Conservation (phyloP, 352 stramenopile genomes). For the Pythium aquatile region DNA sequence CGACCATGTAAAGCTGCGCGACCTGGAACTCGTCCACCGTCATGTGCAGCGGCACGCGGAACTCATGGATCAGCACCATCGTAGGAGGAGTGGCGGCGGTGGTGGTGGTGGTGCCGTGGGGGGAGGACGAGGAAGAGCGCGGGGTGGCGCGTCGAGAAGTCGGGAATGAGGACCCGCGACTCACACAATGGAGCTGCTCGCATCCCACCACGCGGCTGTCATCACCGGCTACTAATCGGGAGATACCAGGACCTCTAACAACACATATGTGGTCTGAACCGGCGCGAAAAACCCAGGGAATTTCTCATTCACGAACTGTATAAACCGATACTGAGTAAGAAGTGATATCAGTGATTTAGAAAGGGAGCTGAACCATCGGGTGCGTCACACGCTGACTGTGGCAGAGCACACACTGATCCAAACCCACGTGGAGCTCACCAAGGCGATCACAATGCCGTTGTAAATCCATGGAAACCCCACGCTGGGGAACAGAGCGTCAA, state of each 20-base stretch:
- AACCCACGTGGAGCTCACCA: too few species aligned
- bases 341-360: too few species aligned
- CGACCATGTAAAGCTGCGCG: constrained; percentile 86
- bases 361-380: too few species aligned
- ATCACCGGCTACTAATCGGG: constrained; percentile 12
- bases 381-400: too few species aligned
- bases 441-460: too few species aligned
- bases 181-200: neutral
- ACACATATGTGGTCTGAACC: neutral
- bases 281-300: neutral
- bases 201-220: constrained; percentile 2
- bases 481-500: too few species aligned
- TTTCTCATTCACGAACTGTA: too few species aligned
- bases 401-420: too few species aligned
- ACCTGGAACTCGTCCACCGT: constrained; percentile 84
- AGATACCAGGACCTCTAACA: neutral
- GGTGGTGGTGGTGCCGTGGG: neutral
- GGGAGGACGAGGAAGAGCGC: constrained; percentile 9
- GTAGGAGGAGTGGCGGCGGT: neutral
- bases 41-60: constrained; percentile 86
- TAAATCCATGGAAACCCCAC: too few species aligned
- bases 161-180: neutral
- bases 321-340: too few species aligned
- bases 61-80: constrained; percentile 87
- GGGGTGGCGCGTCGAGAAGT: constrained; percentile 12